Base-by-base conservation (phyloP, 148 eudicot genomes). In the Polygonum maritimum region DNA sequence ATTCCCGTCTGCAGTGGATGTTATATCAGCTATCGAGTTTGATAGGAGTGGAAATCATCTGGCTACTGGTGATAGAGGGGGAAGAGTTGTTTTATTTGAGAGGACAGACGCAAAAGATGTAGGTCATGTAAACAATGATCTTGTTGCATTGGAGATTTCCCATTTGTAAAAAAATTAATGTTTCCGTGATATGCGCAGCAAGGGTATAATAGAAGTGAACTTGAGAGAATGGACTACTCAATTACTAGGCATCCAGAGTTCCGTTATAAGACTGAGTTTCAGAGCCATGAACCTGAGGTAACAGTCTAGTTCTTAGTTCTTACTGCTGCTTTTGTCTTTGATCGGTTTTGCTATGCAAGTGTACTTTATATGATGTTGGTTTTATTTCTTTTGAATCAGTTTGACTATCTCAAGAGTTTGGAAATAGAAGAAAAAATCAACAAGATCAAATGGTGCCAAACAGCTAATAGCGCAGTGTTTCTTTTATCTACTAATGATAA, bases 211-310 rank as follows among this genome's bases (percentile, higher is more conserved):
- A 87, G 94, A 82, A 86, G 92, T 82, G 92, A 95, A 76, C 62
- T 89, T 74, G 99, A 95, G 88, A 89, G 84, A 81, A 86, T 78
- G 79, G 94, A 92, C 79, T 78, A 82, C 74, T 71, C 91, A 52
- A 84, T 84, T 54, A 85, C 78, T 74, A 90, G 90, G 80, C 99
- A 95, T 84, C 97, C 99, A 26, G 99, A 95, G 79, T 95, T 95
- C 74, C 99, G 92, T 49, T 95, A 95, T 88, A 95, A 95, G 83
- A 95, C 99, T 6, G 99, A 95, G 88, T 95, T 95, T 77, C 99
- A 95, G 85, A 95, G 99, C 79, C 99, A 95, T 75, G 99, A 95
- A 79, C 99, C 99, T 76, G 99, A 95, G 99, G 99, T 95, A 71
- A 65, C 74, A 82, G 58, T 74, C 8, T 49, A 2, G 40, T 75